Evolutionary conservation across 495 filamentous ascomycete species (phyloP), one percentile per base, ranked within the genome.

Genomic region (Penicillium odoratum): DNA sequence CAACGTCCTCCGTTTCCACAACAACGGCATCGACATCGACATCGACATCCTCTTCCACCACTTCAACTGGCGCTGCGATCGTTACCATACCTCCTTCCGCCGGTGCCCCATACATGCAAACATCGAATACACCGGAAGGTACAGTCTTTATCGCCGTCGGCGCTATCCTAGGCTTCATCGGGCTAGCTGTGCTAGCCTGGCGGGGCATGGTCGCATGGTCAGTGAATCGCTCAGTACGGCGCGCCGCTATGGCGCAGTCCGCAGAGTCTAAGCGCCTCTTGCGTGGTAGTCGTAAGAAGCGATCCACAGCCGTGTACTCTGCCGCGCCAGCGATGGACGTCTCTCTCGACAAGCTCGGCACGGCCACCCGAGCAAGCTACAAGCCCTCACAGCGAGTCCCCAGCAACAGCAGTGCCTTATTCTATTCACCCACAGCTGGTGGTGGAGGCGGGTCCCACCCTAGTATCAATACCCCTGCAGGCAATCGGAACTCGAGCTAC

Each of bases 101-200:
- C 10, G 82, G 87, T 70, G 94, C 94, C 25, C 94, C 95, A 29
- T 98, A 91, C 69, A 97, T 98, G 92, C 90, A 95, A 65, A 87
- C 88, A 67, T 93, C 91, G n/a, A 88, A 79, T 45, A 81, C 92
- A 7, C 94, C 94, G 0, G 91, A 98, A 74, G 94, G 94, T 16
- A 97, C 94, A 26, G 87, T 98, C 33, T 98, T 98, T 77, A 98
- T 98, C 67, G 86, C 82, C 42, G 95, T 97, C 18, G 94, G 95
- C 46, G 90, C 92, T 18, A 87, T 87, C 31, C 82, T 98, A 4
- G 95, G 88, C 30, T 85, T 92, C 56, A 84, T 97, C 56, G 91
- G 85, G 4, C 74, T 91, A 10, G 82, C 86, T 25, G 81, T 98
- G 16, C 81, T 98, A 3, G 81, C 86, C 52, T 98, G 94, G 94